Evolutionary conservation across 805 yeast genomes (phyloP).

Genomic region (Candida suzukii): DNA sequence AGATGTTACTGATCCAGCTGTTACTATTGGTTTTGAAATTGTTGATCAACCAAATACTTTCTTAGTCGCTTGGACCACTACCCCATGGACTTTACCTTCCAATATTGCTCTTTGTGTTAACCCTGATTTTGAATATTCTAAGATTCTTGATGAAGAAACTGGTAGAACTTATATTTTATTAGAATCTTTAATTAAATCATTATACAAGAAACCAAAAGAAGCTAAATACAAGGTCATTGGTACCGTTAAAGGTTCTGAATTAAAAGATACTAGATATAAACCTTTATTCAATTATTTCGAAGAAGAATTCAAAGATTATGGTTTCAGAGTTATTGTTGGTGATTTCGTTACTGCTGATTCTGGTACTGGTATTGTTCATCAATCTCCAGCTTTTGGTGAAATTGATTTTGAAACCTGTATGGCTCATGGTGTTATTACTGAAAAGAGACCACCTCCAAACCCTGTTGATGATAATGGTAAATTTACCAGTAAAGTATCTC

Average conservation of each 20-base stretch:
- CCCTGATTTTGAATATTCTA: constrained; percentile 85
- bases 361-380: constrained; percentile 99
- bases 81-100: constrained; percentile 99
- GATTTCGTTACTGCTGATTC: constrained; percentile 86
- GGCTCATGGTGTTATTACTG: constrained; percentile 66
- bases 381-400: constrained; percentile 99
- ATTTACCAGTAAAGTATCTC: constrained; percentile 68
- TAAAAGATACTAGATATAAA: constrained; percentile 71
- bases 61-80: constrained; percentile 97
- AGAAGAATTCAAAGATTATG: constrained; percentile 67
- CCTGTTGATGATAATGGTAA: constrained; percentile 93
- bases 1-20: constrained; percentile 95
- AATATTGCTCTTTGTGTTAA: constrained; percentile 88
- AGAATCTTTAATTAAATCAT: constrained; percentile 72
- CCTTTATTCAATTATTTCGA: constrained; percentile 82
- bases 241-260: constrained; percentile 68
- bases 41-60: constrained; percentile 64
- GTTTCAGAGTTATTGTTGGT: constrained; percentile 75
- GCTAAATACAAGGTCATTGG: constrained; percentile 84
- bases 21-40: constrained; percentile 83
- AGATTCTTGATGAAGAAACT: constrained; percentile 84
- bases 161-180: constrained; percentile 76
- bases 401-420: constrained; percentile 86
- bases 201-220: constrained; percentile 91
- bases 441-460: constrained; percentile 72